These are phyloP conservation scores for Leccinum subspadiceum DNA, from an alignment of 1,284 basidiomycete genomes.

Conservation along the genomic window DNA sequence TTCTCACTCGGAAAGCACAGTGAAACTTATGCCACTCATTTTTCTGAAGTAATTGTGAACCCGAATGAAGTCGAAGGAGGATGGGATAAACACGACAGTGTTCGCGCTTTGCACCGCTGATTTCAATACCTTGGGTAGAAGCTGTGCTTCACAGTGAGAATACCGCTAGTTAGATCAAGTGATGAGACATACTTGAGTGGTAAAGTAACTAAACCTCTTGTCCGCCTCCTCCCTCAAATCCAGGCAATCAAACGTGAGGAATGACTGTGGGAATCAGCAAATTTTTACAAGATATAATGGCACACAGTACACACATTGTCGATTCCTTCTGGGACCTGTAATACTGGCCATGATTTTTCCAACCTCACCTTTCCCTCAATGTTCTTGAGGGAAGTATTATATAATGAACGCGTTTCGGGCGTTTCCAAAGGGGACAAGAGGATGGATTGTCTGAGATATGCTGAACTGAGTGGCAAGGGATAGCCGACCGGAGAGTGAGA, in stretches of 20 bases:
- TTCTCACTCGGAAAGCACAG: slow-evolving; percentile 85
- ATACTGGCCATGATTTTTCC: slow-evolving; percentile 65
- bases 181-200: slow-evolving; percentile 63
- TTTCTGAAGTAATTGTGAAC: slow-evolving; percentile 86
- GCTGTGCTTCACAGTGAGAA: slow-evolving; percentile 39
- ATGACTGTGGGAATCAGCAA: slow-evolving; percentile 47
- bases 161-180: not conserved
- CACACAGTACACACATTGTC: slow-evolving; percentile 55
- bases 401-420: slow-evolving; percentile 83
- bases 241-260: slow-evolving; percentile 71
- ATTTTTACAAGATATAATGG: not conserved
- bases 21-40: slow-evolving; percentile 65
- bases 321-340: slow-evolving; percentile 77
- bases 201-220: slow-evolving; percentile 84
- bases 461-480: slow-evolving; percentile 48
- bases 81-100: slow-evolving; percentile 88
- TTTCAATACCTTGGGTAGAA: slow-evolving; percentile 79
- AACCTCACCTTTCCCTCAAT: slow-evolving; percentile 80
- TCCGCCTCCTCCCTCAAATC: slow-evolving; percentile 83
- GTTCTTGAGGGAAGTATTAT: slow-evolving; percentile 74
- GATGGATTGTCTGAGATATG: slow-evolving; percentile 86
- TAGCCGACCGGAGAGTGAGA: not conserved
- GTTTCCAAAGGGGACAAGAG: slow-evolving; percentile 89
- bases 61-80: slow-evolving; percentile 96
- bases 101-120: slow-evolving; percentile 90